Base-by-base conservation (phyloP, 139 green algal genomes). In the Dunaliella sp. region DNA sequence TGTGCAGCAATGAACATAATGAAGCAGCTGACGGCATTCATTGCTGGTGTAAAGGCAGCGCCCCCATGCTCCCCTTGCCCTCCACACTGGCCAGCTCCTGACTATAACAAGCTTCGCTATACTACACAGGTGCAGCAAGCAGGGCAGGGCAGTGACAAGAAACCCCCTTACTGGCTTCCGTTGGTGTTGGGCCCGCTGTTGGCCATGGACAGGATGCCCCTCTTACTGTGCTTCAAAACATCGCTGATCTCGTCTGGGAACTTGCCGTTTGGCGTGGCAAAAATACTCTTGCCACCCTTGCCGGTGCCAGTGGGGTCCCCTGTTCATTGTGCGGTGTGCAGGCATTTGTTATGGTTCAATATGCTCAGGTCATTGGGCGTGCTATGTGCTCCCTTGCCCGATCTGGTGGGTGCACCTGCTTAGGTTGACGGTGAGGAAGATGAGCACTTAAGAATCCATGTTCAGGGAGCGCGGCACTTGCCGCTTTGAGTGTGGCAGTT, bases 121-220 rank as follows among this genome's bases (percentile, higher is more conserved):
- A 24, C 58, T 24, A 74, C 58, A 74, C 24, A 24, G 58, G 58
- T 74, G 58, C 58, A 74, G 58, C 58, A 74, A n/a, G 58, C 22
- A 21, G 21, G 58, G 58, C 58, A 74, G 58, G 58, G n/a, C n/a
- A n/a, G n/a, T n/a, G n/a, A n/a, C n/a, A n/a, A n/a, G n/a, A n/a
- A n/a, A n/a, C n/a, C n/a, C n/a, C n/a, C n/a, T 79, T 33, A 85
- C 32, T 81, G 86, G 74, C 77, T 91, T 36, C 91, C 95, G 76
- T 98, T 98, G 0, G 95, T 97, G 93, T 98, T 96, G n/a, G 95
- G 95, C 0, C 98, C 98, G 79, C 91, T 96, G 91, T 99, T 99
- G 34, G 98, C 98, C 97, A 99, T 99, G 30, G 94, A 96, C 75
- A 99, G 76, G 16, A 98, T 94, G 82, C 98, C 98, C 1, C 96